phyloP scores from a whole-genome alignment of 495 filamentous ascomycete species.

The Polyplosphaeria fusca region DNA sequence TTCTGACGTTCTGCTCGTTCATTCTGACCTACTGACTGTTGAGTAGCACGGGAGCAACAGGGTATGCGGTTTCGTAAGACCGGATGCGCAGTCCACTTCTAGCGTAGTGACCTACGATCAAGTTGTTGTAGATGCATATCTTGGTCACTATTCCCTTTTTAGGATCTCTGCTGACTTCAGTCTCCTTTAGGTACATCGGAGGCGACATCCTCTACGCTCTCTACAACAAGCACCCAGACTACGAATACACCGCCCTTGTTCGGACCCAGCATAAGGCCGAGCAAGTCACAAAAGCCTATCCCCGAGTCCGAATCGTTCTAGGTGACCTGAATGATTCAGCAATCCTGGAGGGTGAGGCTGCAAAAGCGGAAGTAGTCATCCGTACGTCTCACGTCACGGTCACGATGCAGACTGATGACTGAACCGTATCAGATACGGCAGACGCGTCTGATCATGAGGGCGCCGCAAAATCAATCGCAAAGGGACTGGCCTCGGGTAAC shows the following conservation, averaged over 20 bases:
- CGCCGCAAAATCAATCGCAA: constrained; percentile 31
- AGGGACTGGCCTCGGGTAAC: constrained; percentile 42
- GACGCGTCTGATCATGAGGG: constrained; percentile 36
- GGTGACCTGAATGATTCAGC: constrained; percentile 54
- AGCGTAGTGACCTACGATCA: too few species aligned
- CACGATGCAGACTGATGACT: background rate
- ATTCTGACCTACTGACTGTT: background rate
- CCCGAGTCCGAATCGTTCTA: constrained; percentile 54
- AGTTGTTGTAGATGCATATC: too few species aligned
- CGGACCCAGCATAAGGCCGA: constrained; percentile 62
- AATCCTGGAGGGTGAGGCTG: constrained; percentile 55
- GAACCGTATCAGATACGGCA: constrained; percentile 32
- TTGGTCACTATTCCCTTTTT: too few species aligned
- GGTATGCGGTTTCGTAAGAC: too few species aligned
- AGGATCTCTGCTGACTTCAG: too few species aligned
- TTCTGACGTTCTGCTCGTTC: background rate
- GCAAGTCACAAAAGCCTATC: constrained; percentile 57
- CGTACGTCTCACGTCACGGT: background rate
- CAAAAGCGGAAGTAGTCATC: constrained; percentile 63
- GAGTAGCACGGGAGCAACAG: constrained; percentile 58
- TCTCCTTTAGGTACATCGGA: too few species aligned
- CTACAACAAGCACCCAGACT: constrained; percentile 61
- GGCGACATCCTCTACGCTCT: constrained; percentile 67
- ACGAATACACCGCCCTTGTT: constrained; percentile 61
- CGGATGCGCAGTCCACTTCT: too few species aligned